Evolutionary conservation across 225 moss, liverwort and hornwort genomes (phyloP), one percentile per base, ranked within the genome.

Genomic region (Lunularia cruciata): DNA sequence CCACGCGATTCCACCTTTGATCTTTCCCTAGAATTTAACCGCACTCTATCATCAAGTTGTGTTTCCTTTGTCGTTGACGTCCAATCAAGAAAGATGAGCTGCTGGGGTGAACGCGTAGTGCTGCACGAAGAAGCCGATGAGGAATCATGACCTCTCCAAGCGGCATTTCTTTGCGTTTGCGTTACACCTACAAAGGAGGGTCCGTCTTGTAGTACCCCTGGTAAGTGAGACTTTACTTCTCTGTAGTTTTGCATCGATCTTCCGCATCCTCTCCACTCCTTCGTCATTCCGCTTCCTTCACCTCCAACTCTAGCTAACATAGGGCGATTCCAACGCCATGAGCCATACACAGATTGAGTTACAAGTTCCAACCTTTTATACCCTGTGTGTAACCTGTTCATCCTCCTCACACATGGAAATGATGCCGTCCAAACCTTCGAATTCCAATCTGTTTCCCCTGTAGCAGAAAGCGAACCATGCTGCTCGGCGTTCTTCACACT

Each of bases 231-330:
- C 22, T 38, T 38, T 18, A 60, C 36, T 33, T 35, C 39, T 25
- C 61, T 14, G 8, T 61, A 25, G 38, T 26, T 61, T 40, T 47
- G 65, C 30, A 32, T 65, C 47, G 26, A 47, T 65, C 32, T 33
- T 40, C 12, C 13, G 6, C 30, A 19, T 26, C 18, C 47, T 20
- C 46, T 19, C 28, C 22, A 65, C 19, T 65, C 15, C 2, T 23
- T 18, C 30, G 2, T n/a, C 45, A 15, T 46, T 15, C 12, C 47
- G 25, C 6, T 31, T 40, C 47, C 65, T 47, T 23, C 31, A 16
- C 32, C 30, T 47, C 46, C 65, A 11, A 26, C 32, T 31, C 38
- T 45, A 25, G 16, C 18, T 27, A 32, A 47, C 5, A 46, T 6
- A 30, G 65, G 19, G 14, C 16, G 27, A 27, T 8, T 3, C 8